These are phyloP conservation scores for Plectosphaerella cucumerina DNA, from an alignment of 2,329 filamentous ascomycete genomes.

Conservation along the genomic window DNA sequence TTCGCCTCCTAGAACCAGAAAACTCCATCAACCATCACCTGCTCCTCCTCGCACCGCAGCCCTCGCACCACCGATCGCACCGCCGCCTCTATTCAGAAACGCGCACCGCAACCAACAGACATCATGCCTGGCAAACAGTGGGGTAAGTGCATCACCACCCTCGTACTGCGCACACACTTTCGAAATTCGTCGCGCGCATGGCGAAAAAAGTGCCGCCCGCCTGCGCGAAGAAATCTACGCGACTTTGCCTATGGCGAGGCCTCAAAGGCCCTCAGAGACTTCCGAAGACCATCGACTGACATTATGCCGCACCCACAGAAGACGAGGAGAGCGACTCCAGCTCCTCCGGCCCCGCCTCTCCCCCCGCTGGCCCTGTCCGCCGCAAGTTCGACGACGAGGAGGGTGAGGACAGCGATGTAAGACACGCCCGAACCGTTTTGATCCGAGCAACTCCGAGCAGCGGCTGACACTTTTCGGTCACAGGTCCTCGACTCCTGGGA, in stretches of 20 bases:
- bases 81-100: background rate
- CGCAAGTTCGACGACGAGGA: constrained; percentile 81
- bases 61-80: background rate
- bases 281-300: too few species aligned
- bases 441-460: constrained; percentile 3
- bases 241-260: too few species aligned
- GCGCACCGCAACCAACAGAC: background rate
- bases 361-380: constrained; percentile 33
- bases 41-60: background rate
- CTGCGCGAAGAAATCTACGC: too few species aligned
- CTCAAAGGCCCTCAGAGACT: too few species aligned
- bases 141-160: background rate
- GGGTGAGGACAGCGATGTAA: constrained; percentile 72
- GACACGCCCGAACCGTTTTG: constrained; percentile 19
- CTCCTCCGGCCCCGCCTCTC: constrained; percentile 29
- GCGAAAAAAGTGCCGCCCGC: background rate
- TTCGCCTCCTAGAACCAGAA: background rate
- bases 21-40: background rate
- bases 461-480: constrained; percentile 2
- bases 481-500: constrained; percentile 97
- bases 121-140: constrained; percentile 1
- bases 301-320: constrained; percentile 20
- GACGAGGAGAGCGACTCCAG: constrained; percentile 33
- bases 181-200: background rate
- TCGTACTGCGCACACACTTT: background rate